Evolutionary conservation across 805 yeast genomes (phyloP).

Genomic region (Brettanomyces naardenensis): DNA sequence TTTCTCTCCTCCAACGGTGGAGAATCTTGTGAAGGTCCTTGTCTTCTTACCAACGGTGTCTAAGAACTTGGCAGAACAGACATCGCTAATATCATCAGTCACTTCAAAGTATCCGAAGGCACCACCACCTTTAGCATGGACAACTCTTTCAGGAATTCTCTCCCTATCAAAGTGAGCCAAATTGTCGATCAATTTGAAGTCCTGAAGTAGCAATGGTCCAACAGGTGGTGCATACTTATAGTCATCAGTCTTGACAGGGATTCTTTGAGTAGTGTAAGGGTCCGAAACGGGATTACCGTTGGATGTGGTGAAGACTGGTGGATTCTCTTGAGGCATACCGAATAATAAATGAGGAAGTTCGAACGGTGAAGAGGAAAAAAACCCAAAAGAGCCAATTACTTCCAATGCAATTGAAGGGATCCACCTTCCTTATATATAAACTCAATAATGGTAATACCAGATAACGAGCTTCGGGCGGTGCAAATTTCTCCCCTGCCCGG

Average conservation of each 20-base stretch:
- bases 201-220: conserved; percentile 79
- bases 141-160: conserved; percentile 87
- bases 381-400: too few species aligned
- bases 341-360: too few species aligned
- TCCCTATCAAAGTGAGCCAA: conserved; percentile 86
- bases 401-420: too few species aligned
- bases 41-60: conserved; percentile 75
- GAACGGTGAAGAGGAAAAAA: too few species aligned
- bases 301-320: conserved; percentile 62
- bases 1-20: conserved; percentile 81
- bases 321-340: conserved; percentile 12
- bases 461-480: too few species aligned
- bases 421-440: too few species aligned
- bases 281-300: conserved; percentile 73
- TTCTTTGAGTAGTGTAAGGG: conserved; percentile 69
- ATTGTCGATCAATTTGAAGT: conserved; percentile 71
- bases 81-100: conserved; percentile 74
- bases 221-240: conserved; percentile 23
- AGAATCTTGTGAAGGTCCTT: conserved; percentile 63
- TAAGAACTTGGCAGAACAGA: conserved; percentile 64
- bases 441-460: too few species aligned
- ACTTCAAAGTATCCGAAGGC: conserved; percentile 84
- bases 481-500: too few species aligned
- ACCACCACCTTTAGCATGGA: conserved; percentile 91
- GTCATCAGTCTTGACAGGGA: conserved; percentile 43